Evolutionary conservation across 1,284 basidiomycete species (phyloP), one percentile per base, ranked within the genome.

Genomic region (Chondrostereum purpureum): DNA sequence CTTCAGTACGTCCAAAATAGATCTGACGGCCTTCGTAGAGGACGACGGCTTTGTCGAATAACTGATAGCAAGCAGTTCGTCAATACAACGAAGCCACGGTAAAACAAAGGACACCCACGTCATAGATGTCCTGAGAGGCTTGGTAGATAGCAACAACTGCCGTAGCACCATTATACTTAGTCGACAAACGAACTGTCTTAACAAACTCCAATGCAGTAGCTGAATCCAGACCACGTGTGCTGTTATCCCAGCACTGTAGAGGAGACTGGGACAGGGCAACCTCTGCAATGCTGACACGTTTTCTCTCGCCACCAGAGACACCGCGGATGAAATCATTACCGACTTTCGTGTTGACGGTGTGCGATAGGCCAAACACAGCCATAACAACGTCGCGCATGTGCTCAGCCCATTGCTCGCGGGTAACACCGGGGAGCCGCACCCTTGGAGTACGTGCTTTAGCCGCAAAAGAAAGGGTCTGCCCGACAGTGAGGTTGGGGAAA

Each of bases 281-380:
- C 58, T 81, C 78, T 24, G 74, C 70, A 47, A 81, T 75, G 5
- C 72, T 75, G 20, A 80, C 78, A 49, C 78, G 73, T 63, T 80
- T 80, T 22, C 77, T 59, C 60, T 72, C 77, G 39, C 77, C 77
- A 48, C 77, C 77, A 19, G 68, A 71, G 13, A 81, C 72, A 58
- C 78, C 78, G 43, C 78, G 71, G 13, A 79, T 65, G 51, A 72
- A 71, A 33, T 73, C 70, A 51, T 72, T 70, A 5, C 72, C 72
- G 42, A 76, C 75, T 27, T 72, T 62, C 16, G 75, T 80, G 55
- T 74, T 66, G 51, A 67, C 64, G 14, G 77, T 79, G 62, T 79
- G 77, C 16, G 68, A 64, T 54, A 81, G 77, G 59, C 77, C 77
- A 53, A 80, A 64, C 70, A 79, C 77, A 51, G 70, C 69, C 39